Base-by-base conservation (phyloP, 768 basidiomycete genomes). In the Albatrellus ellisii region DNA sequence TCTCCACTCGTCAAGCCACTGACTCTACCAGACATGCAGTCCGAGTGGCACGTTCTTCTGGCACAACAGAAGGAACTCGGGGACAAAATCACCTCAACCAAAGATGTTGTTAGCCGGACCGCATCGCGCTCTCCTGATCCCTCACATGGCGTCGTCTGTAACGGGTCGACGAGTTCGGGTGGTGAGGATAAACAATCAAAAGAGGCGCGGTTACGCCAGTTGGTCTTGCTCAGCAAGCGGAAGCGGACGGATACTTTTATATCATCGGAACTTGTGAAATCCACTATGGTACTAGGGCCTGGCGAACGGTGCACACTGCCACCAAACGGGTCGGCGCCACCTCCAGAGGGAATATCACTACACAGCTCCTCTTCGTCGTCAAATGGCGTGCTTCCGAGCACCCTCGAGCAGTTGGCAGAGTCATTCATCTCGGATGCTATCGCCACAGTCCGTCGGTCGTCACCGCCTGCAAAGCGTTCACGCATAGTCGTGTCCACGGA, bases 171-270 rank as follows among this genome's bases (percentile, higher is more conserved):
- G 7, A n/a, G 22, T 12, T 28, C 24, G 28, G 29, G 33, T 6
- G 37, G 42, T 10, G 35, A 27, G 9, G 56, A 56, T 26, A 62
- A 63, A 26, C 56, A 63, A 42, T 59, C 57, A 6, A 65, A 66
- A 59, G 72, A 73, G 47, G 62, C 65, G 20, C 33, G 45, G 34
- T 36, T 56, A 17, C 55, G 55, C 22, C 36, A 47, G 18, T 32
- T 56, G 31, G 55, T 56, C 33, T 46, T 52, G 14, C 58, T 62
- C 43, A 73, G 65, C 52, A 59, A 56, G 54, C 53, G 63, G 49
- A 48, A 54, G 52, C 48, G 57, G 54, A 44, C 42, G 14, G 36
- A 51, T 46, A 20, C 39, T 36, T 8, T 26, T 17, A 14, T 51
- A 59, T 32, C 44, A 66, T 41, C 59, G 67, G 27, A 59, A 55